phyloP scores from a whole-genome alignment of 2,329 filamentous ascomycete genomes.

The Dactylella cylindrospora region DNA sequence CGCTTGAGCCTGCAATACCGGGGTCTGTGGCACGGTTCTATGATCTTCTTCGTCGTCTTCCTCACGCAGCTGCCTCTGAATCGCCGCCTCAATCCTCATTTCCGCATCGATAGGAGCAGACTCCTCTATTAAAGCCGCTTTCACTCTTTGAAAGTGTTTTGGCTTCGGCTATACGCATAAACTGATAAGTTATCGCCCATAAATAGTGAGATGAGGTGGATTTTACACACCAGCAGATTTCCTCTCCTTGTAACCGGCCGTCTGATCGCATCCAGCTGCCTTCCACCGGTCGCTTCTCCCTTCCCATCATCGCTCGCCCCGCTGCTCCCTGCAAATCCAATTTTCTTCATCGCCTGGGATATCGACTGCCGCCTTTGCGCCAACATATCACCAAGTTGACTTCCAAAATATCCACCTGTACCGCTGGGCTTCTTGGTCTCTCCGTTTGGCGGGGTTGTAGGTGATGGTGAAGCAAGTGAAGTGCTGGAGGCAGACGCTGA shows the following conservation, averaged over 20 bases:
- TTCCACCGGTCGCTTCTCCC: conserved; percentile 59
- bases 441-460: conserved; percentile 46
- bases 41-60: conserved; percentile 47
- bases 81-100: conserved; percentile 85
- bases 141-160: conserved; percentile 90
- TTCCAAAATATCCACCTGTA: conserved; percentile 59
- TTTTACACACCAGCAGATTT: conserved; percentile 73
- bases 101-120: conserved; percentile 83
- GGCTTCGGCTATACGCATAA: conserved; percentile 75
- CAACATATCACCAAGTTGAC: conserved; percentile 56
- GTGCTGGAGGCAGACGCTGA: conserved; percentile 60
- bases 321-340: conserved; percentile 41
- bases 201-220: conserved; percentile 2
- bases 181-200: conserved; percentile 20
- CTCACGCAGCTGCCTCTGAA: conserved; percentile 91
- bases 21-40: conserved; percentile 35
- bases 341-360: conserved; percentile 67
- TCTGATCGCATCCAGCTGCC: conserved; percentile 70
- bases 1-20: conserved; percentile 22
- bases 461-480: conserved; percentile 45
- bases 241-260: conserved; percentile 81
- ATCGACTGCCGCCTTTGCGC: conserved; percentile 75
- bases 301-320: conserved; percentile 48
- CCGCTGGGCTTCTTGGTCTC: conserved; percentile 46
- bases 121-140: conserved; percentile 86